A percentile compares a stretch with the other conserved stretches of the same genome.
These are phyloP conservation scores for Diplocarpon rosae DNA, from an alignment of 2,329 filamentous ascomycete species.

Conservation along the genomic window DNA sequence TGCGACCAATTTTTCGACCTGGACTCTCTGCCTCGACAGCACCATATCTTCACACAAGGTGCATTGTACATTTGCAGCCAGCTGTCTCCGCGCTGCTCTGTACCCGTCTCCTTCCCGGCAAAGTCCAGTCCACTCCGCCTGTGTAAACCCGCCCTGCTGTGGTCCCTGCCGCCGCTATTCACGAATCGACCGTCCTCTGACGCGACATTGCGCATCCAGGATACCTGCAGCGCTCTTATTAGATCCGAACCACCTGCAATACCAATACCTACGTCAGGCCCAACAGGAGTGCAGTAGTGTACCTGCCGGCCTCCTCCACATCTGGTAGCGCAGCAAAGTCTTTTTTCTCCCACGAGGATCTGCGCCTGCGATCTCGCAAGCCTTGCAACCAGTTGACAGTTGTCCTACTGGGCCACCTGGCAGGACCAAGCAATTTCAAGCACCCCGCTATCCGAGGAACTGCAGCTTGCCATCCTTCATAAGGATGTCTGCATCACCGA, in stretches of 20 bases:
- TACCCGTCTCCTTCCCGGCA: neutral
- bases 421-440: slow-evolving; percentile 12
- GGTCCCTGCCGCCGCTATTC: slow-evolving; percentile 2
- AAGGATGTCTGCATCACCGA: slow-evolving; percentile 95
- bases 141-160: slow-evolving; percentile 14
- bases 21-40: neutral
- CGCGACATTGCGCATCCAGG: slow-evolving; percentile 12
- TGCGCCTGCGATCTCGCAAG: slow-evolving; percentile 8
- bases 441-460: slow-evolving; percentile 22
- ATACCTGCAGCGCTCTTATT: slow-evolving; percentile 7
- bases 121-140: neutral
- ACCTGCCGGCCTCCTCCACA: slow-evolving; percentile 7
- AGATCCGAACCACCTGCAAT: too few species aligned
- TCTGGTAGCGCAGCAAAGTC: slow-evolving; percentile 8
- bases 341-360: slow-evolving; percentile 3
- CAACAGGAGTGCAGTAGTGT: slow-evolving; percentile 21
- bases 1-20: slow-evolving; percentile 8
- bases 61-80: slow-evolving; percentile 20
- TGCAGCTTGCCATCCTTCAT: slow-evolving; percentile 41
- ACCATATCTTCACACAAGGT: slow-evolving; percentile 9
- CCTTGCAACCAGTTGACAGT: slow-evolving; percentile 8
- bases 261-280: slow-evolving; percentile 7
- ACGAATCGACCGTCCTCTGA: slow-evolving; percentile 7
- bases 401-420: slow-evolving; percentile 7
- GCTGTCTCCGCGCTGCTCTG: slow-evolving; percentile 6